These are phyloP conservation scores for Plasmodium vivax DNA, from an alignment of 169 alveolate species.

Conservation along the genomic window DNA sequence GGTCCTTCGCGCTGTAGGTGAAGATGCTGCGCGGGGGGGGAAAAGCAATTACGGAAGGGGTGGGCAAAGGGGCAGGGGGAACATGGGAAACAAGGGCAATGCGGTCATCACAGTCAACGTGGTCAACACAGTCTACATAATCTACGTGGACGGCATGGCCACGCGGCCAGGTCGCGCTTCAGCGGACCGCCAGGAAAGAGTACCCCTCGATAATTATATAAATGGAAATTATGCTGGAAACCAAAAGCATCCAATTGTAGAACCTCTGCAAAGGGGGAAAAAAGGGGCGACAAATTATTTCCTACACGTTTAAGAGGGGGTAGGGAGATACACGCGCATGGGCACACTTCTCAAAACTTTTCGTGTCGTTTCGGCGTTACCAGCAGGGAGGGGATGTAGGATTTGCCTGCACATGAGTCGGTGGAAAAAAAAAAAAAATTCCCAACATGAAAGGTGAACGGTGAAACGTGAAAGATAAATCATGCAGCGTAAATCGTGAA, in stretches of 20 bases:
- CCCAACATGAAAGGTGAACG: background rate
- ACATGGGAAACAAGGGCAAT: background rate
- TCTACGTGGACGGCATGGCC: background rate
- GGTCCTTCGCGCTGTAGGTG: background rate
- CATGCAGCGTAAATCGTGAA: background rate
- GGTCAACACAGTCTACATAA: background rate
- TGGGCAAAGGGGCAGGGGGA: background rate
- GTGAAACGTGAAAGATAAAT: background rate
- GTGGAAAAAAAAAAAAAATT: background rate
- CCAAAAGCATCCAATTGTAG: slow-evolving; percentile 69
- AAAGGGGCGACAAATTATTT: background rate
- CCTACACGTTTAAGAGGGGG: background rate
- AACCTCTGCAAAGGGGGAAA: slow-evolving; percentile 17
- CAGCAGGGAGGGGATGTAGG: slow-evolving; percentile 42
- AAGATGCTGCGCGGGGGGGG: slow-evolving; percentile 13
- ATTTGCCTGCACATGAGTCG: slow-evolving; percentile 18
- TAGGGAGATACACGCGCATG: background rate
- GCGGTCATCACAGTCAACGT: too few species aligned
- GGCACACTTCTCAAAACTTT: background rate
- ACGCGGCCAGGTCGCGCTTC: background rate
- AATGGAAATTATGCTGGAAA: slow-evolving; percentile 52
- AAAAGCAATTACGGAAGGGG: background rate
- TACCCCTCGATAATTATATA: slow-evolving; percentile 47
- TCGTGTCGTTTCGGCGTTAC: background rate
- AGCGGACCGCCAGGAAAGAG: background rate